Evolutionary conservation across 2,329 filamentous ascomycete species (phyloP).

Genomic region (Tolypocladium guangdongense): DNA sequence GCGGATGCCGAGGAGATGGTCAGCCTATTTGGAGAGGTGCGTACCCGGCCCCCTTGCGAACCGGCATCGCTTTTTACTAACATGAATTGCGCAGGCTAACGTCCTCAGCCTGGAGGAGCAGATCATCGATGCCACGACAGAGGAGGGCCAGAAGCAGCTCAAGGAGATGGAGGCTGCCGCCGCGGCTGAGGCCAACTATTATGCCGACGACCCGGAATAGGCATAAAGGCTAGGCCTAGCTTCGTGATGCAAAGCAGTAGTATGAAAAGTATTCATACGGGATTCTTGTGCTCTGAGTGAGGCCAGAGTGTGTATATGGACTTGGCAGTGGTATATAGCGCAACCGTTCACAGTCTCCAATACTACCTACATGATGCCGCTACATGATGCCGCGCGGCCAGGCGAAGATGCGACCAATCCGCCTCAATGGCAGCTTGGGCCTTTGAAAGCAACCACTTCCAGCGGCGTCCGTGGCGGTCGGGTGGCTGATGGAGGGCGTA

Average conservation of each 20-base stretch:
- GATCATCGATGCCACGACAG: constrained; percentile 89
- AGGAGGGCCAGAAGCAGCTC: constrained; percentile 68
- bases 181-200: constrained; percentile 12
- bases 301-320: background rate
- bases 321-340: background rate
- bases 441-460: background rate
- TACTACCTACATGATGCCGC: background rate
- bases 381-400: background rate
- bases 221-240: background rate
- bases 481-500: too few species aligned
- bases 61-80: background rate
- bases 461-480: background rate
- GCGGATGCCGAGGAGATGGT: constrained; percentile 81
- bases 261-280: background rate
- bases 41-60: background rate
- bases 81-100: constrained; percentile 43
- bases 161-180: constrained; percentile 57
- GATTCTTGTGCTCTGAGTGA: background rate
- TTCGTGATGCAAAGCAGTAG: background rate
- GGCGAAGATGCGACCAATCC: background rate
- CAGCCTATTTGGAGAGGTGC: constrained; percentile 61
- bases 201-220: constrained; percentile 28
- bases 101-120: constrained; percentile 87
- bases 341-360: background rate
- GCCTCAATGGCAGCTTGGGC: background rate